Percentiles rank a stretch among this genome's conserved stretches.
Conservation (phyloP, 371 early-diverging fungal species). For the Actinomortierella ambigua region DNA sequence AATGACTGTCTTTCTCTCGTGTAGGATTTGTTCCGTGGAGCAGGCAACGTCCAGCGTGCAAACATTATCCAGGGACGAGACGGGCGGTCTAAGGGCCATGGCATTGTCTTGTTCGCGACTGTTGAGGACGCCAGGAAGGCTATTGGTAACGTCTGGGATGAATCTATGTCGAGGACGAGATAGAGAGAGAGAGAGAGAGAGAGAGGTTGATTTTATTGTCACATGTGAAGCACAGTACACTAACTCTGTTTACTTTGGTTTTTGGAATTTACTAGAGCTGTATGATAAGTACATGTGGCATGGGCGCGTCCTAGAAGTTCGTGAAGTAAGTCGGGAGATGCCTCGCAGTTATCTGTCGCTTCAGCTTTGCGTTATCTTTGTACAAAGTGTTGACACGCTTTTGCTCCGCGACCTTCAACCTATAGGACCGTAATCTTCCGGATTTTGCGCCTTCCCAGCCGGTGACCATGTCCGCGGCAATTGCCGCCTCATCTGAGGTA, state of each 20-base stretch:
- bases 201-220: no score
- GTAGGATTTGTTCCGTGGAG: slow-evolving; percentile 48
- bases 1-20: not conserved
- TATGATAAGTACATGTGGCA: slow-evolving; percentile 59
- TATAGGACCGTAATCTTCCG: slow-evolving; percentile 17
- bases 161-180: not conserved
- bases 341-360: not conserved
- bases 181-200: no score
- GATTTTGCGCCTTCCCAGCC: slow-evolving; percentile 17
- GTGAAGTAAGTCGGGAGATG: slow-evolving; percentile 48
- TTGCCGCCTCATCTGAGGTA: slow-evolving; percentile 6
- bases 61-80: slow-evolving; percentile 48
- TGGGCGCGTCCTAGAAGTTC: slow-evolving; percentile 60
- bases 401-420: not conserved
- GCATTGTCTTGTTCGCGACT: slow-evolving; percentile 58
- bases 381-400: not conserved
- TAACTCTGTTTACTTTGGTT: no score
- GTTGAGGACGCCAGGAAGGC: slow-evolving; percentile 60
- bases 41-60: slow-evolving; percentile 48
- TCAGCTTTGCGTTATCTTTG: not conserved
- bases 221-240: no score
- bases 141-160: slow-evolving; percentile 38
- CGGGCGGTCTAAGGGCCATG: slow-evolving; percentile 66
- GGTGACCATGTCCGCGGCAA: slow-evolving; percentile 6
- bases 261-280: slow-evolving; percentile 26